These are phyloP conservation scores for Malus hybrid DNA, from an alignment of 331 rosid species.

Conservation along the genomic window DNA sequence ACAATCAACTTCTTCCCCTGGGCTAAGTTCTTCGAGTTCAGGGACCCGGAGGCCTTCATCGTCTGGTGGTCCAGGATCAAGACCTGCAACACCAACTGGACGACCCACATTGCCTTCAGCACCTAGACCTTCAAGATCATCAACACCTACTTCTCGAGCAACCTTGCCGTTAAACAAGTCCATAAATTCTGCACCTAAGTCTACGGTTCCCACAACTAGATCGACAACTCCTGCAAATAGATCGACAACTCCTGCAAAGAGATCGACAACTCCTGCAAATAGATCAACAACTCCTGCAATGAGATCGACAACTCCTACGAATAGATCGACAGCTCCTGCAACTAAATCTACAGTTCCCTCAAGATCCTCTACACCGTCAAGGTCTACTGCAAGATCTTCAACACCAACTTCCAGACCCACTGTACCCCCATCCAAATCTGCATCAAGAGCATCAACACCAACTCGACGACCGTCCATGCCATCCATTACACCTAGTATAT, in stretches of 20 bases:
- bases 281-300: slow-evolving; percentile 6
- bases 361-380: slow-evolving; percentile 81
- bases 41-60: slow-evolving; percentile 70
- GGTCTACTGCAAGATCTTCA: slow-evolving; percentile 65
- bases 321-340: slow-evolving; percentile 3
- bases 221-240: slow-evolving; percentile 31
- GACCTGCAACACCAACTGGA: slow-evolving; percentile 84
- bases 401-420: slow-evolving; percentile 79
- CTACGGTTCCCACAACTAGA: slow-evolving; percentile 40
- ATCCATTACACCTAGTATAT: slow-evolving; percentile 43
- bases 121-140: slow-evolving; percentile 70
- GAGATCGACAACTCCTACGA: slow-evolving; percentile 24
- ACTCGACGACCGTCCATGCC: slow-evolving; percentile 72
- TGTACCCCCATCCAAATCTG: slow-evolving; percentile 58
- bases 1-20: slow-evolving; percentile 65
- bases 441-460: slow-evolving; percentile 82
- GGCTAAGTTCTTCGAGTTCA: slow-evolving; percentile 61
- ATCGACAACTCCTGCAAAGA: slow-evolving; percentile 34
- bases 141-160: slow-evolving; percentile 84
- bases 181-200: slow-evolving; percentile 29
- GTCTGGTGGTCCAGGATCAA: slow-evolving; percentile 77
- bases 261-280: slow-evolving; percentile 12
- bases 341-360: slow-evolving; percentile 9
- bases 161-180: slow-evolving; percentile 51
- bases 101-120: slow-evolving; percentile 51